phyloP scores from a whole-genome alignment of 192 early-diverging fungal genomes.

The Phlyctochytrium planicorne region DNA sequence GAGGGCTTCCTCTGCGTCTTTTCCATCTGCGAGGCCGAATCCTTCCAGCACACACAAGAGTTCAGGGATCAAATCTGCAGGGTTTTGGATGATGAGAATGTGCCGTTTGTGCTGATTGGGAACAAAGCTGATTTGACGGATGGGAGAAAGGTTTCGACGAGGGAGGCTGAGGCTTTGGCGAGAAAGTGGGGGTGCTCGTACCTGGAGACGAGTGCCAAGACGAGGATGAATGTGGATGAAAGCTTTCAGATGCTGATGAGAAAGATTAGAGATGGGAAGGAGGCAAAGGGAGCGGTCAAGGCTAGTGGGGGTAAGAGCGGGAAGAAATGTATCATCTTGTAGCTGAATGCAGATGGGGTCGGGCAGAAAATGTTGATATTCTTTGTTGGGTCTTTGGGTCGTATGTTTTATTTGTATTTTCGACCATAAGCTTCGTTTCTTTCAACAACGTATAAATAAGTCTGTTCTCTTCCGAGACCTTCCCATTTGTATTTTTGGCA shows the following conservation, averaged over 20 bases:
- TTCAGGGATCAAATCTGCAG: slow-evolving; percentile 84
- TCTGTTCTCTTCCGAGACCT: too few relatives aligned
- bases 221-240: slow-evolving; percentile 78
- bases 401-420: too few relatives aligned
- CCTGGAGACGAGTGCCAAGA: slow-evolving; percentile 91
- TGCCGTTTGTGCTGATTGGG: slow-evolving; percentile 81
- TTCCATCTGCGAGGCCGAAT: slow-evolving; percentile 76
- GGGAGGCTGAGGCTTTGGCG: slow-evolving; percentile 81
- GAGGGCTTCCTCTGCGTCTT: slow-evolving; percentile 88
- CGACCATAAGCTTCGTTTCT: too few relatives aligned
- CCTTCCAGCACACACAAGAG: slow-evolving; percentile 75
- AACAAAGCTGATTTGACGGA: slow-evolving; percentile 86
- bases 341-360: too few relatives aligned
- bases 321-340: too few relatives aligned
- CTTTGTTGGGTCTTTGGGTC: too few relatives aligned
- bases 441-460: too few relatives aligned
- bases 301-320: slow-evolving; percentile 24
- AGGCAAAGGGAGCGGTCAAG: slow-evolving; percentile 40
- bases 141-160: slow-evolving; percentile 71
- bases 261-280: slow-evolving; percentile 71
- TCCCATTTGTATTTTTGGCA: too few relatives aligned
- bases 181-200: slow-evolving; percentile 80
- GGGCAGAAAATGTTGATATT: too few relatives aligned
- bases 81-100: slow-evolving; percentile 78
- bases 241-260: slow-evolving; percentile 74